phyloP scores from a whole-genome alignment of 768 basidiomycete genomes.

The Mycena olivaceomarginata region DNA sequence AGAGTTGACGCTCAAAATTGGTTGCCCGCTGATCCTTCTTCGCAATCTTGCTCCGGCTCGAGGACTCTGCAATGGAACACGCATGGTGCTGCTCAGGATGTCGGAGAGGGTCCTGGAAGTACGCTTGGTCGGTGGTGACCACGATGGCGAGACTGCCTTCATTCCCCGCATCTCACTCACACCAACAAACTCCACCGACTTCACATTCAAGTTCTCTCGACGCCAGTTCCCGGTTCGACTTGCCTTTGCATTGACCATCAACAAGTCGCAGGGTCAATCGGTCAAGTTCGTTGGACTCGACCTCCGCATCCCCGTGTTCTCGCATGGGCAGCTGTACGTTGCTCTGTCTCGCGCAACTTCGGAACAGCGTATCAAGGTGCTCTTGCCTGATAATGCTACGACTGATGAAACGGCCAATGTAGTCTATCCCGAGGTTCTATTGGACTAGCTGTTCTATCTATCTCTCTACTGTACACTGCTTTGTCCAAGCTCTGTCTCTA shows the following conservation, averaged over 20 bases:
- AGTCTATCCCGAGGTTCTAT: neutral
- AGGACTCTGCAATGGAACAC: neutral
- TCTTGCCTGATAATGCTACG: neutral
- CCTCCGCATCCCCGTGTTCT: neutral
- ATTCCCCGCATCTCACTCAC: neutral
- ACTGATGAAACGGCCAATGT: neutral
- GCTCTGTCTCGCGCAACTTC: neutral
- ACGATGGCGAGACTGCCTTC: neutral
- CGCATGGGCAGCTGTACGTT: constrained; percentile 4
- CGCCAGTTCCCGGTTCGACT: no score
- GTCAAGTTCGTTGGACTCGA: neutral
- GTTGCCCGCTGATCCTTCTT: neutral
- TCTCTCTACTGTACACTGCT: no score
- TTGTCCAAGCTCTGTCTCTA: no score
- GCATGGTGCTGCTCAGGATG: neutral
- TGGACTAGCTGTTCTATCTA: neutral
- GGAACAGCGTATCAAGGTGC: constrained; percentile 1
- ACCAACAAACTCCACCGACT: no score
- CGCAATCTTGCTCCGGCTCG: no score
- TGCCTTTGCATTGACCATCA: no score
- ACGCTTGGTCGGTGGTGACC: neutral
- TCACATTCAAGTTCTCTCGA: no score
- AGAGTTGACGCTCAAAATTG: neutral
- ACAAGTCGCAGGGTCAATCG: no score
- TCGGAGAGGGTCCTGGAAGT: neutral